Evolutionary conservation across 768 basidiomycete genomes (phyloP).

Genomic region (Mycena maculata): DNA sequence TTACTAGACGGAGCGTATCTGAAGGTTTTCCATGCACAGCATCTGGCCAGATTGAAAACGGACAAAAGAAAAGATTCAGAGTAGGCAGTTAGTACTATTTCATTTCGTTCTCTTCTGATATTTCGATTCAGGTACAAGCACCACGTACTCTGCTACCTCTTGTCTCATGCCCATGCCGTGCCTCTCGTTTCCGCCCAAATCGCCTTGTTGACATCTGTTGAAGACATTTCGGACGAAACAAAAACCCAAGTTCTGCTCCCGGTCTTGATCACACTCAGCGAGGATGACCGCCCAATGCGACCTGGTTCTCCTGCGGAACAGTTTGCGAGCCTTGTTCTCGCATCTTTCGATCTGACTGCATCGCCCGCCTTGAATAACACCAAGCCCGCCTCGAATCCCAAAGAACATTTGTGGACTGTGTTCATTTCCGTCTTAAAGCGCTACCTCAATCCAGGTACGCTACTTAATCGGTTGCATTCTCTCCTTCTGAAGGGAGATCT

Average conservation of each 20-base stretch:
- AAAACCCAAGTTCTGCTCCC: conserved; percentile 70
- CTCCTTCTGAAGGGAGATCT: conserved; percentile 6
- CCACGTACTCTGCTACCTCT: conserved; percentile 77
- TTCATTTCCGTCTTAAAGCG: conserved; percentile 58
- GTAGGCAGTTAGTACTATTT: conserved; percentile 51
- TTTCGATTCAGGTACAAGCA: conserved; percentile 68
- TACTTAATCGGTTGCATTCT: neutral
- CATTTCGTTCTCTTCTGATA: neutral
- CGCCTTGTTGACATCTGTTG: conserved; percentile 61
- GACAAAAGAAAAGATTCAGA: conserved; percentile 67
- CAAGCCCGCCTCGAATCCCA: no score
- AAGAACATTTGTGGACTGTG: conserved; percentile 60
- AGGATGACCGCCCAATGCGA: conserved; percentile 36
- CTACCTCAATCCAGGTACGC: conserved; percentile 61
- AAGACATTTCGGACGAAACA: conserved; percentile 58
- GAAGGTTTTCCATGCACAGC: conserved; percentile 68
- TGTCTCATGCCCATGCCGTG: conserved; percentile 82
- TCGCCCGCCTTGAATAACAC: conserved; percentile 59
- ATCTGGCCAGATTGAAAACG: conserved; percentile 57
- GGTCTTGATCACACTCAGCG: conserved; percentile 56
- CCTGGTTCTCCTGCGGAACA: conserved; percentile 42
- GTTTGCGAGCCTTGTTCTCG: conserved; percentile 55
- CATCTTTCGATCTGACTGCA: conserved; percentile 64
- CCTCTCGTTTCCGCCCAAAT: conserved; percentile 59
- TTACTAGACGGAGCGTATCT: conserved; percentile 70